Percentiles rank a stretch among this genome's conserved stretches.
Evolutionary conservation across 228 moss, liverwort and hornwort species (phyloP).

Genomic region (Sphagnum magellanicum): DNA sequence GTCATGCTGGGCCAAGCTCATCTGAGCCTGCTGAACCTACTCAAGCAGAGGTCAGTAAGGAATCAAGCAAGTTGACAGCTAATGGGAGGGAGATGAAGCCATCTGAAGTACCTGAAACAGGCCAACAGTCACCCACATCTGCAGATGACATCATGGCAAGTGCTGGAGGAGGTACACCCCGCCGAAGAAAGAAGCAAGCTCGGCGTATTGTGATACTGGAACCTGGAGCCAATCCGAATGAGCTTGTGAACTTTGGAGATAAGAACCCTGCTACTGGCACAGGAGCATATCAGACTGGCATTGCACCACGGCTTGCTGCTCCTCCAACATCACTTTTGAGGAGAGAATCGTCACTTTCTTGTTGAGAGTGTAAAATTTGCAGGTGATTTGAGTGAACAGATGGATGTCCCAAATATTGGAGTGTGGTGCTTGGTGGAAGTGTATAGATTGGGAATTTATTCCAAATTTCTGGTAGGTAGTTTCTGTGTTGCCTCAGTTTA

Average conservation of each 20-base stretch:
- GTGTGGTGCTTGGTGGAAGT: too few species aligned
- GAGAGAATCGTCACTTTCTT: slow-evolving; percentile 16
- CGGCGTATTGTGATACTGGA: slow-evolving; percentile 46
- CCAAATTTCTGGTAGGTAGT: too few species aligned
- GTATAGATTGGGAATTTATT: too few species aligned
- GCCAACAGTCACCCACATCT: slow-evolving; percentile 17
- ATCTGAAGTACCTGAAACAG: slow-evolving; percentile 12
- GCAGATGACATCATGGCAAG: slow-evolving; percentile 16
- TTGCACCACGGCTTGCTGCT: slow-evolving; percentile 30
- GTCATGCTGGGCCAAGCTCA: slow-evolving; percentile 23
- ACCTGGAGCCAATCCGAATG: slow-evolving; percentile 15
- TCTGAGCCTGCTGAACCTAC: slow-evolving; percentile 13
- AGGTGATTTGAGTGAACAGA: neutral
- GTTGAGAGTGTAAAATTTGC: slow-evolving; percentile 35
- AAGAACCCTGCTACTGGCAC: slow-evolving; percentile 8
- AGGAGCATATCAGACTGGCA: slow-evolving; percentile 21
- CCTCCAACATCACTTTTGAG: slow-evolving; percentile 24
- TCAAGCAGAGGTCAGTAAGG: slow-evolving; percentile 23
- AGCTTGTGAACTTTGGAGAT: neutral
- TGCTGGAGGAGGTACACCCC: slow-evolving; percentile 14
- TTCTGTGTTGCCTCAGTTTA: too few species aligned
- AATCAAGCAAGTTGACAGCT: slow-evolving; percentile 13
- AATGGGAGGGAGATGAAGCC: slow-evolving; percentile 8
- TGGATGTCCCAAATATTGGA: too few species aligned
- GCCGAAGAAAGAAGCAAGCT: slow-evolving; percentile 30